phyloP scores from a whole-genome alignment of 2,329 filamentous ascomycete genomes.

The Apiospora phragmitis region DNA sequence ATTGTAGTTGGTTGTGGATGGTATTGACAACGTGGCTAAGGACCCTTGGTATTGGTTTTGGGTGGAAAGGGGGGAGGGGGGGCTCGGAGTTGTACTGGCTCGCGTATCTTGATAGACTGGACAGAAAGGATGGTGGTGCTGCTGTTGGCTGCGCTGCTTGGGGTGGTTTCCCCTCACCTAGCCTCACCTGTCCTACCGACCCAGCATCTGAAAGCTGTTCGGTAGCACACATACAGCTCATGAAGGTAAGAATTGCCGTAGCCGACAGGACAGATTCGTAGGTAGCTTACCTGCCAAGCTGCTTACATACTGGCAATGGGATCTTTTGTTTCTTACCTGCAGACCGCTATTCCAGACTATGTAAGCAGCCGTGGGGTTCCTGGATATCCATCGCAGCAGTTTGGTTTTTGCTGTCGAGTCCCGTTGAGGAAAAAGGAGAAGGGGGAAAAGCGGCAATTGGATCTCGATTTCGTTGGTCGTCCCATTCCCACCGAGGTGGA shows the following conservation, averaged over 20 bases:
- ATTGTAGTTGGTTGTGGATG: neutral
- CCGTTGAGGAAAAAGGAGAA: neutral
- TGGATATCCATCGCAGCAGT: neutral
- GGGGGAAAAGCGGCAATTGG: neutral
- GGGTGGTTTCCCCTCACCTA: neutral
- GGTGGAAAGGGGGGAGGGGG: neutral
- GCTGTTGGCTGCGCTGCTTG: neutral
- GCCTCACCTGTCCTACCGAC: neutral
- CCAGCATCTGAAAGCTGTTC: neutral
- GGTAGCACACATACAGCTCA: neutral
- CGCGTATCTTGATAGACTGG: neutral
- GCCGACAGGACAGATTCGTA: neutral
- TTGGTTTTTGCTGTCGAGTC: neutral
- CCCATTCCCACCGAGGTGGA: neutral
- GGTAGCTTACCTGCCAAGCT: neutral
- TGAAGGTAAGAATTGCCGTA: neutral
- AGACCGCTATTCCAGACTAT: neutral
- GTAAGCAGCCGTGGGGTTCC: neutral
- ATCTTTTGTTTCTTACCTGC: neutral
- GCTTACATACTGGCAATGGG: neutral
- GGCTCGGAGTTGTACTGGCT: neutral
- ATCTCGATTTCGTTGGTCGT: neutral
- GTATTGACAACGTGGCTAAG: neutral
- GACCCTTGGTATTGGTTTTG: neutral
- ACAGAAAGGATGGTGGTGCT: neutral